Conservation (phyloP, 352 stramenopile genomes). For the Pythium rishiriense region DNA sequence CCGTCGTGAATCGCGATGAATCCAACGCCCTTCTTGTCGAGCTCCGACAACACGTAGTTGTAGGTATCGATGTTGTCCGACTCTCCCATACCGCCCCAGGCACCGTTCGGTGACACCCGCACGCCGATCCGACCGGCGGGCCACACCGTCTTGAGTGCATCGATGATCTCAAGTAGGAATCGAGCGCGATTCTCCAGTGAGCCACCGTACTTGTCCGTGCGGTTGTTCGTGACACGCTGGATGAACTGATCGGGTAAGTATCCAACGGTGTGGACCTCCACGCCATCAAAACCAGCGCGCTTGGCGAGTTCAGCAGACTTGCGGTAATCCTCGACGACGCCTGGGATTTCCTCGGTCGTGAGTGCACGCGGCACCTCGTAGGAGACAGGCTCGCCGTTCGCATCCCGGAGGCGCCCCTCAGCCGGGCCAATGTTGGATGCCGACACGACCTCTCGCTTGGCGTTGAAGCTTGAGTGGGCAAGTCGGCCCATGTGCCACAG, state of each 20-base stretch:
- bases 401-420: constrained; percentile 1
- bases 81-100: constrained; percentile 30
- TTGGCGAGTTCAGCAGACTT: constrained; percentile 43
- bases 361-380: constrained; percentile 47
- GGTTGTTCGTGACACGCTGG: constrained; percentile 55
- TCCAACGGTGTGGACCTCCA: constrained; percentile 85
- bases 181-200: constrained; percentile 64
- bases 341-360: constrained; percentile 63
- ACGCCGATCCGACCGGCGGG: constrained; percentile 20
- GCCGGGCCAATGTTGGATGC: constrained; percentile 27
- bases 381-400: constrained; percentile 28
- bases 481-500: constrained; percentile 72
- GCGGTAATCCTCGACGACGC: constrained; percentile 59
- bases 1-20: no score
- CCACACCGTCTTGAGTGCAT: constrained; percentile 26
- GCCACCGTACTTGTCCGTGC: constrained; percentile 76
- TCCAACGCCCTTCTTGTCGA: constrained; percentile 31
- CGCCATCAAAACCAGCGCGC: constrained; percentile 31
- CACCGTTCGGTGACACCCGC: constrained; percentile 24
- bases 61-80: no score
- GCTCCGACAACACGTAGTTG: constrained; percentile 18
- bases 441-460: constrained; percentile 23
- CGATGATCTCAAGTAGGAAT: constrained; percentile 57
- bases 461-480: constrained; percentile 37
- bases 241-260: constrained; percentile 88